These are phyloP conservation scores for Cyclocybe aegerita DNA, from an alignment of 768 basidiomycete species.

Conservation along the genomic window DNA sequence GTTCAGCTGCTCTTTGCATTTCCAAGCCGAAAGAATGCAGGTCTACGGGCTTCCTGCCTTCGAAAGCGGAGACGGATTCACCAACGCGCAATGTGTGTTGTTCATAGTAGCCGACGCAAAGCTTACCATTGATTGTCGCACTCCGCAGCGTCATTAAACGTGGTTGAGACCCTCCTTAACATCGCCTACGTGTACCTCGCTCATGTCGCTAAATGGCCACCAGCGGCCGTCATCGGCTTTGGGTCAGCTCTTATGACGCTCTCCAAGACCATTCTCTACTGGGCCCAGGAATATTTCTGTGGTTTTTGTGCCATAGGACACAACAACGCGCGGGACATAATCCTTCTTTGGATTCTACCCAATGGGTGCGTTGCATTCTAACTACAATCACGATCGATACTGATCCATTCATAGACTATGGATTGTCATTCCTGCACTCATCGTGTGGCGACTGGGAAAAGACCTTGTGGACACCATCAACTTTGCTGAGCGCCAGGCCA, in stretches of 20 bases:
- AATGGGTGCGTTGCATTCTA: conserved; percentile 58
- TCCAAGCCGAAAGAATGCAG: conserved; percentile 28
- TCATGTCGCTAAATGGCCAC: conserved; percentile 57
- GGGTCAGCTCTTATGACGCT: conserved; percentile 74
- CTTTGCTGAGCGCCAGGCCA: conserved; percentile 9
- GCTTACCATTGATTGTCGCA: conserved; percentile 53
- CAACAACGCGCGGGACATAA: conserved; percentile 50
- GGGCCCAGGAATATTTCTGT: conserved; percentile 78
- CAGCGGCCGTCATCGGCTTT: conserved; percentile 76
- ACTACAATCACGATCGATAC: not conserved
- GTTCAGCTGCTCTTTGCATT: not conserved
- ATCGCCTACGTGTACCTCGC: conserved; percentile 74
- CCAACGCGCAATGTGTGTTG: conserved; percentile 76
- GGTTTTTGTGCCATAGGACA: conserved; percentile 74
- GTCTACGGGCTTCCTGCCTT: conserved; percentile 73
- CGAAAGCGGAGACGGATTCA: conserved; percentile 72
- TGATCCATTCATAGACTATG: conserved; percentile 52
- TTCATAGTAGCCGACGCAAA: not conserved
- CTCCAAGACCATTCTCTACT: conserved; percentile 84
- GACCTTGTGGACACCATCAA: conserved; percentile 54
- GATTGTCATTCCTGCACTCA: conserved; percentile 68
- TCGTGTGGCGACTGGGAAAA: conserved; percentile 57
- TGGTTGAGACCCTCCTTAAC: conserved; percentile 67
- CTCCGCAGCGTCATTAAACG: conserved; percentile 61
- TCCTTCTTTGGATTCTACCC: conserved; percentile 71